Evolutionary conservation across 345 rosid genomes (phyloP).

Genomic region (Salix brachista): DNA sequence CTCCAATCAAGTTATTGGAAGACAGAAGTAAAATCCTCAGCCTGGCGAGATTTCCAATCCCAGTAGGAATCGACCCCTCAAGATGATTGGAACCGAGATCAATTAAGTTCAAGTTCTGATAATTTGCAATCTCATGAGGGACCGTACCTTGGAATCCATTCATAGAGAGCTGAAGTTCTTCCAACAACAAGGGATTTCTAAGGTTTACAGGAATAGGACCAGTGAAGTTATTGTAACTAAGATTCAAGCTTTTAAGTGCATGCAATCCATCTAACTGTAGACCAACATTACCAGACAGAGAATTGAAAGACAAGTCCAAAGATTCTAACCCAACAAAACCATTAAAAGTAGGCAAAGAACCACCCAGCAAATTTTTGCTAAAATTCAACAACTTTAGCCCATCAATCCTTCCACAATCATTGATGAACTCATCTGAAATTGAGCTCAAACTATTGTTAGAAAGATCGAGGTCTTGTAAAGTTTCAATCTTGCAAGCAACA

Average conservation of each 20-base stretch:
- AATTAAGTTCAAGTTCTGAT: constrained; percentile 33
- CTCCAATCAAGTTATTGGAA: constrained; percentile 38
- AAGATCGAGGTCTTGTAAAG: constrained; percentile 52
- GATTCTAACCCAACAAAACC: constrained; percentile 48
- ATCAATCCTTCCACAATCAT: constrained; percentile 37
- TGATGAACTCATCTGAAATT: constrained; percentile 46
- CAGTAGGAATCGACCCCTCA: constrained; percentile 43
- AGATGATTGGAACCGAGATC: constrained; percentile 55
- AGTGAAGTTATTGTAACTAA: constrained; percentile 29
- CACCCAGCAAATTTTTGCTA: constrained; percentile 40
- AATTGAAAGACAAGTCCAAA: constrained; percentile 60
- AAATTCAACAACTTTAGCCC: constrained; percentile 51
- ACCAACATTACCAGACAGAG: constrained; percentile 27
- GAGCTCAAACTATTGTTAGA: constrained; percentile 46
- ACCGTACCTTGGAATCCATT: constrained; percentile 40
- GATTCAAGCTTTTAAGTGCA: constrained; percentile 47
- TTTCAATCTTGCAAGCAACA: constrained; percentile 42
- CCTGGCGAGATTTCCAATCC: constrained; percentile 45
- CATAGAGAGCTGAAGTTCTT: constrained; percentile 45
- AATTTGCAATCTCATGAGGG: constrained; percentile 38
- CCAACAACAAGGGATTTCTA: constrained; percentile 30
- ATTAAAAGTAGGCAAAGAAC: constrained; percentile 44
- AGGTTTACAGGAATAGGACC: constrained; percentile 49
- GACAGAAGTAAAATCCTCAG: constrained; percentile 51
- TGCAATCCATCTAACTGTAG: constrained; percentile 44